Evolutionary conservation across 2,329 filamentous ascomycete species (phyloP), one percentile per base, ranked within the genome.

Genomic region (Trichoderma afroharzianum): DNA sequence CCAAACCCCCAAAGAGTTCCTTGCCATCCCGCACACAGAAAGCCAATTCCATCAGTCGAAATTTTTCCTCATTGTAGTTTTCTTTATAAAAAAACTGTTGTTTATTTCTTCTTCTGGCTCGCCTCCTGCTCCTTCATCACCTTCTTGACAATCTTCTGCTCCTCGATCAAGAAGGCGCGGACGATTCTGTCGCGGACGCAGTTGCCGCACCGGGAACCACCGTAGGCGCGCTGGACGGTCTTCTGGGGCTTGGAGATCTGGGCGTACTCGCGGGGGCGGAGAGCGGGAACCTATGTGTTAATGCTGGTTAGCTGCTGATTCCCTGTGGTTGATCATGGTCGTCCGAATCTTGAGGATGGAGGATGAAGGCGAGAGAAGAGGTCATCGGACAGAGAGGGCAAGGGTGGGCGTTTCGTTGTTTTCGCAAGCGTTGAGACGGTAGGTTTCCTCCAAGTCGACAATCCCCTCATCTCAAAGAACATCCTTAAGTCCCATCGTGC

Each of bases 61-160:
- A 75, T 70, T 67, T 66, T 61, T 62, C 39, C 57, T 67, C 53
- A 28, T 50, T 53, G 47, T 64, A n/a, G 39, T 43, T 39, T n/a
- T n/a, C 12, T 3, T 36, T 36, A 2, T 36, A 14, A 14, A 53
- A 50, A 57, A 58, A 39, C n/a, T 50, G 15, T 32, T 3, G 47
- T 88, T 90, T 93, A 90, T 87, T 90, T 90, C 88, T 90, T 90
- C 85, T 88, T 90, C 80, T 87, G 84, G 81, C 86, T 83, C 81
- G 85, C 92, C 88, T 93, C 92, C 88, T 97, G 93, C 90, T 98
- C 95, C 93, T 98, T 98, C 84, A 98, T 91, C 81, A 99, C 96
- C 93, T 99, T 99, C 94, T 99, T 99, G 87, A 99, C 96, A 81
- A 99, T 98, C 93, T 99, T 99, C 90, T 99, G 96, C 91, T 99